phyloP scores from a whole-genome alignment of 257 asterid species.

The Linderniella brevidens region DNA sequence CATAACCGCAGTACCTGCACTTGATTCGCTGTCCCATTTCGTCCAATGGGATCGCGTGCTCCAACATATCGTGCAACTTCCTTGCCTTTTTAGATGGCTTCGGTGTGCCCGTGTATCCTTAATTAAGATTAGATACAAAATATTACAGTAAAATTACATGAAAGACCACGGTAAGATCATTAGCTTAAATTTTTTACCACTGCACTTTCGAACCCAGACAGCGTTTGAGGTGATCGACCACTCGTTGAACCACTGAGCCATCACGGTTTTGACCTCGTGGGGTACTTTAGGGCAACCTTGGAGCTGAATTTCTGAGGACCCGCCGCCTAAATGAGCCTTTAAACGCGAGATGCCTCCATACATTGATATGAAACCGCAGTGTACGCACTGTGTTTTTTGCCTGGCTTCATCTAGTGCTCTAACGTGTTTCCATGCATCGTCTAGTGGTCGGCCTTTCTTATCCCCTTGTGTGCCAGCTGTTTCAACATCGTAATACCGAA shows the following conservation, averaged over 20 bases:
- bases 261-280: conserved; percentile 19
- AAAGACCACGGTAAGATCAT: not conserved
- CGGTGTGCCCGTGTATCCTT: not conserved
- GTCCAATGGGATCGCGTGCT: conserved; percentile 28
- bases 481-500: not conserved
- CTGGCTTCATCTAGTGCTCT: conserved; percentile 28
- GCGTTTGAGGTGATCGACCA: conserved; percentile 22
- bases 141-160: not conserved
- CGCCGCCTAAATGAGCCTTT: conserved; percentile 46
- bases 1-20: conserved; percentile 35
- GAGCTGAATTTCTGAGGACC: conserved; percentile 21
- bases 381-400: conserved; percentile 33
- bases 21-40: conserved; percentile 19
- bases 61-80: conserved; percentile 30
- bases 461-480: conserved; percentile 15
- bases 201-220: conserved; percentile 19
- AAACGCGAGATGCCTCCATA: conserved; percentile 45
- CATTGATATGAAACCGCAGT: conserved; percentile 26
- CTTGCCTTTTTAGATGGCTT: conserved; percentile 15
- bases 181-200: conserved; percentile 9
- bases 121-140: not conserved
- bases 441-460: conserved; percentile 37
- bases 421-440: conserved; percentile 39
- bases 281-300: conserved; percentile 38
- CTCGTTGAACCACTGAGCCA: conserved; percentile 32